A percentile compares a stretch with the other conserved stretches of the same genome.
These are phyloP conservation scores for Apophysomyces trapeziformis DNA, from an alignment of 371 early-diverging fungal genomes.

Conservation along the genomic window DNA sequence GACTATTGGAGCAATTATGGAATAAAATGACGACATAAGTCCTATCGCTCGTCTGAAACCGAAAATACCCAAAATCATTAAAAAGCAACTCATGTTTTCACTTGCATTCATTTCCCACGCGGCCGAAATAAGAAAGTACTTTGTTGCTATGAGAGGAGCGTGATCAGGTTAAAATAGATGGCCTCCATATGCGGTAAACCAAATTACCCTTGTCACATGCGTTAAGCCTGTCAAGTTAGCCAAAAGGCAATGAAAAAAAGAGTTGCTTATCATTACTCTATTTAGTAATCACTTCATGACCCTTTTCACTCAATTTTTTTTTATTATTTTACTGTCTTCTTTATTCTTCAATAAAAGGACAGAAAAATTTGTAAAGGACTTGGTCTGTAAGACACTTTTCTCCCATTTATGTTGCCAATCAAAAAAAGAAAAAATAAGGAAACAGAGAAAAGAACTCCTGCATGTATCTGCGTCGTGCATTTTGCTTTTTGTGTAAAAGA, in stretches of 20 bases:
- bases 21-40: conserved; percentile 5
- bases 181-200: conserved; percentile 18
- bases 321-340: conserved; percentile 4
- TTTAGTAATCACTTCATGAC: conserved; percentile 1
- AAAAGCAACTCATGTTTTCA: conserved; percentile 6
- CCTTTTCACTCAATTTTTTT: conserved; percentile 6
- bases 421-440: neutral
- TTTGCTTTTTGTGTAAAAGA: neutral
- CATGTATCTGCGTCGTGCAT: conserved; percentile 6
- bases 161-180: conserved; percentile 23
- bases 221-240: conserved; percentile 16
- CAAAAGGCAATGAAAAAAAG: conserved; percentile 19
- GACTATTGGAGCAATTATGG: neutral
- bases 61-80: neutral
- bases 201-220: conserved; percentile 25
- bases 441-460: neutral
- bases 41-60: neutral
- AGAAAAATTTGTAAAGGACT: neutral
- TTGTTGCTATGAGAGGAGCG: conserved; percentile 25
- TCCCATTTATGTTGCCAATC: no score
- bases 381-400: no score
- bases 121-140: conserved; percentile 24
- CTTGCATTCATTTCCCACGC: conserved; percentile 30
- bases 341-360: conserved; percentile 11
- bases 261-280: conserved; percentile 5